Percentiles rank a stretch among this genome's conserved stretches.
Evolutionary conservation across 163 green algal genomes (phyloP).

Genomic region (Chlamydomonas reinhardtii): DNA sequence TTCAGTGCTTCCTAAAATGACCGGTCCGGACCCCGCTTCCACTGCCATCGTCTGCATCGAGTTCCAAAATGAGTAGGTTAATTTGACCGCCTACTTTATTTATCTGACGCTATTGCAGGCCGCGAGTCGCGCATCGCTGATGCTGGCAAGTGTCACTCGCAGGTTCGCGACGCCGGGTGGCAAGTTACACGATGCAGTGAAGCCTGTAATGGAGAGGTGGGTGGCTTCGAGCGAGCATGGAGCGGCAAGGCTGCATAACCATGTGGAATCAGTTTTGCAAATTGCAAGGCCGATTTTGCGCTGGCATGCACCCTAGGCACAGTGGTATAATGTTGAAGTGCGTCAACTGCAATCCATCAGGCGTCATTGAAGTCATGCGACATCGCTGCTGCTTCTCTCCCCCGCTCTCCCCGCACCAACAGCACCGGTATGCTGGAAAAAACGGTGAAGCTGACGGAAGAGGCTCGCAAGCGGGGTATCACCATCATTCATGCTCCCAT

Average conservation of each 20-base stretch:
- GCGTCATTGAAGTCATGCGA: too few relatives aligned
- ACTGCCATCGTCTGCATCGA: slow-evolving; percentile 69
- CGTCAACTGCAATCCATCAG: too few relatives aligned
- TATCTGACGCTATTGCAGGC: too few relatives aligned
- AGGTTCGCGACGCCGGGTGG: slow-evolving; percentile 65
- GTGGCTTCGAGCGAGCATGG: too few relatives aligned
- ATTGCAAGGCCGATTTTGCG: too few relatives aligned
- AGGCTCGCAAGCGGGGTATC: slow-evolving; percentile 50
- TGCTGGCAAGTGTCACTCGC: not conserved
- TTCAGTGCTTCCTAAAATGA: not conserved
- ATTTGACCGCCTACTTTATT: too few relatives aligned
- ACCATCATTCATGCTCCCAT: slow-evolving; percentile 55
- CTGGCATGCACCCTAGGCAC: too few relatives aligned
- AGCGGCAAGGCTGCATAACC: not conserved
- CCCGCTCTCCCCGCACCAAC: not conserved
- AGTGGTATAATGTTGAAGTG: too few relatives aligned
- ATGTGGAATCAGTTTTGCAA: too few relatives aligned
- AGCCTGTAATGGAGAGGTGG: slow-evolving; percentile 65
- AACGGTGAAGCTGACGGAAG: slow-evolving; percentile 24
- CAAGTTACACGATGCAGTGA: slow-evolving; percentile 68
- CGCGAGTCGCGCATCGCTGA: not conserved
- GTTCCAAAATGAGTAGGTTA: slow-evolving; percentile 51
- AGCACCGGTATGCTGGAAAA: slow-evolving; percentile 59
- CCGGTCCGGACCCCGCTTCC: not conserved
- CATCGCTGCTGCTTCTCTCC: too few relatives aligned